Conservation (phyloP, 495 filamentous ascomycete genomes). For the Penicillium tannophilum region DNA sequence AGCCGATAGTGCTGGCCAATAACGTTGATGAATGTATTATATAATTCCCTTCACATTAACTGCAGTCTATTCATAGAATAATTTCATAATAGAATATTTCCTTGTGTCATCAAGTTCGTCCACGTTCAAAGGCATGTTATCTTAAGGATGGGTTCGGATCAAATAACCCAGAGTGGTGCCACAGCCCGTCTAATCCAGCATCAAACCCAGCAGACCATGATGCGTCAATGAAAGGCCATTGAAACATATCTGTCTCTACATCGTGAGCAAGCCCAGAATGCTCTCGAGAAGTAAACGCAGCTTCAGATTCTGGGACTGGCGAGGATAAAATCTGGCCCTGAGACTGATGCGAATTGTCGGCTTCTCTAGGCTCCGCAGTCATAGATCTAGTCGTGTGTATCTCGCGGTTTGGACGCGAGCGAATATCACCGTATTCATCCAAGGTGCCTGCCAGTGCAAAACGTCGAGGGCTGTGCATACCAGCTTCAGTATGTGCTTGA, state of each 20-base stretch:
- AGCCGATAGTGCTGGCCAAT: slow-evolving; percentile 3
- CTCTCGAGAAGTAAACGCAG: slow-evolving; percentile 14
- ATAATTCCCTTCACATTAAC: not conserved
- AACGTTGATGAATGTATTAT: slow-evolving; percentile 6
- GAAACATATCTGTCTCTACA: slow-evolving; percentile 44
- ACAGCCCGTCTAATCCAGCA: slow-evolving; percentile 38
- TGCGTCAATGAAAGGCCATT: slow-evolving; percentile 49
- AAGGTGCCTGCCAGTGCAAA: slow-evolving; percentile 41
- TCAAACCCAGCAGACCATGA: slow-evolving; percentile 46
- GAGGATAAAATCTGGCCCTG: slow-evolving; percentile 2
- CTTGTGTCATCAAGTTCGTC: not conserved
- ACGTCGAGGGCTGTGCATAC: slow-evolving; percentile 31
- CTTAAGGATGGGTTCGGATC: slow-evolving; percentile 20
- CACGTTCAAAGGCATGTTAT: not conserved
- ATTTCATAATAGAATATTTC: slow-evolving; percentile 6
- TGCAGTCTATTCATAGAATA: not conserved
- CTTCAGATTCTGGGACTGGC: slow-evolving; percentile 15
- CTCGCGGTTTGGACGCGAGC: slow-evolving; percentile 32
- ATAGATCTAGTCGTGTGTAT: slow-evolving; percentile 14
- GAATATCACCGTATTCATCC: slow-evolving; percentile 50
- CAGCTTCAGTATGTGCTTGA: slow-evolving; percentile 25
- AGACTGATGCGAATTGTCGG: not conserved
- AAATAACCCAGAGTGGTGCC: slow-evolving; percentile 33
- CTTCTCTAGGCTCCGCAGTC: slow-evolving; percentile 12
- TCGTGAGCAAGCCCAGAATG: slow-evolving; percentile 25